phyloP scores from a whole-genome alignment of 805 yeast species.

The Saccharomycopsis sp. region DNA sequence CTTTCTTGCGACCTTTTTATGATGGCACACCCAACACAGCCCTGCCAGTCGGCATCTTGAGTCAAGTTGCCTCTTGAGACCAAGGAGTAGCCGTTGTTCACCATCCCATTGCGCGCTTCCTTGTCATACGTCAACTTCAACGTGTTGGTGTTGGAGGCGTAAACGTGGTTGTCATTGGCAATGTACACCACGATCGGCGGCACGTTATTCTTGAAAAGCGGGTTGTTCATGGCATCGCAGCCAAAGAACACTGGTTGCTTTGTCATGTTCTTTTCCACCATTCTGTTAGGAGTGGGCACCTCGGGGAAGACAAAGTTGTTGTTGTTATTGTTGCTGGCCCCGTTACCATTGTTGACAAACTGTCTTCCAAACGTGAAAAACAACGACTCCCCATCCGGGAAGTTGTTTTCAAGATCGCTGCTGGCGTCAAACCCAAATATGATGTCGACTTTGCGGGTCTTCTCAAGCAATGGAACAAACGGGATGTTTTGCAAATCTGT shows the following conservation, averaged over 20 bases:
- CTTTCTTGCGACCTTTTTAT: slow-evolving; percentile 72
- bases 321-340: too few species aligned
- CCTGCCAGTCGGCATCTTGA: slow-evolving; percentile 55
- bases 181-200: slow-evolving; percentile 71
- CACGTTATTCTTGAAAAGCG: slow-evolving; percentile 42
- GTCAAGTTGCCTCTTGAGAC: slow-evolving; percentile 62
- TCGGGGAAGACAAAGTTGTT: slow-evolving; percentile 63
- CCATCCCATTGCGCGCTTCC: slow-evolving; percentile 47
- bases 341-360: slow-evolving; percentile 38
- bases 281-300: slow-evolving; percentile 52
- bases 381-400: slow-evolving; percentile 40
- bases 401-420: slow-evolving; percentile 32
- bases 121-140: slow-evolving; percentile 52
- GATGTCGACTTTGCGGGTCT: slow-evolving; percentile 34
- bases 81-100: slow-evolving; percentile 65
- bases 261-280: slow-evolving; percentile 51
- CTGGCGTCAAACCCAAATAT: slow-evolving; percentile 42
- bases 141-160: slow-evolving; percentile 60
- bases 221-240: slow-evolving; percentile 55
- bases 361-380: slow-evolving; percentile 36
- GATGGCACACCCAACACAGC: slow-evolving; percentile 77
- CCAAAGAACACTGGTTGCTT: slow-evolving; percentile 76
- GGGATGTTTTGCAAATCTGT: slow-evolving; percentile 41
- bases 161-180: slow-evolving; percentile 62
- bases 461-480: slow-evolving; percentile 35